Base-by-base conservation (phyloP, 2,329 filamentous ascomycete genomes). In the Ramichloridium luteum region DNA sequence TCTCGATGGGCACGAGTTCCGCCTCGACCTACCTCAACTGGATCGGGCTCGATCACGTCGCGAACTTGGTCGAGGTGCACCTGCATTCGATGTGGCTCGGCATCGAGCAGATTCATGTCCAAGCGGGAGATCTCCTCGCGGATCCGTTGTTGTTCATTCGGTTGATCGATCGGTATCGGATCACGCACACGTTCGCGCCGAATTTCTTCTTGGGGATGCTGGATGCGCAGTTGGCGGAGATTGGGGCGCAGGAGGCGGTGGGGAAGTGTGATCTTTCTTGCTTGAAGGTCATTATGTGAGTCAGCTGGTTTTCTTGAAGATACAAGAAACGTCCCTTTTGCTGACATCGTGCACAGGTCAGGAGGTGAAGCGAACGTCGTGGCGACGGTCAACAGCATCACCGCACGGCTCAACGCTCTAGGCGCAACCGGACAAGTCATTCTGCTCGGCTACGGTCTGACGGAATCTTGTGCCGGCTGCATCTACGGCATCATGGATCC, bases 21-120 rank as follows among this genome's bases (percentile, higher is more conserved):
- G 28, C 30, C 16, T 35, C 31, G n/a, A 26, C 39, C 3, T 43
- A 53, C 20, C 28, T 70, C 3, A 65, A 62, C 37, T 70, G 65
- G 65, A 59, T 68, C 10, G 57, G 57, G 0, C 48, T 72, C 5
- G 68, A 74, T 37, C 70, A 74, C 35, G 67, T 71, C 6, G 70
- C 63, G 0, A 61, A 51, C 36, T 48, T 75, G 3, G 51, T 57
- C 1, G 65, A 74, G 31, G 60, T 66, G 11, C 70, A 74, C 40
- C 44, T 74, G 0, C 60, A 60, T 10, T 64, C 68, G 1, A 43
- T 70, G 27, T 51, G 37, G 16, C 38, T 57, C 2, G 55, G 55
- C 5, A 49, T 51, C 1, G 49, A 59, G 27, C 67, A 72, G 40
- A 42, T 72, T 8, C 65, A 69, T 32, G 53, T 67, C 3, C 48